Conservation (phyloP, 2,329 filamentous ascomycete genomes). For the Nemania sp. region DNA sequence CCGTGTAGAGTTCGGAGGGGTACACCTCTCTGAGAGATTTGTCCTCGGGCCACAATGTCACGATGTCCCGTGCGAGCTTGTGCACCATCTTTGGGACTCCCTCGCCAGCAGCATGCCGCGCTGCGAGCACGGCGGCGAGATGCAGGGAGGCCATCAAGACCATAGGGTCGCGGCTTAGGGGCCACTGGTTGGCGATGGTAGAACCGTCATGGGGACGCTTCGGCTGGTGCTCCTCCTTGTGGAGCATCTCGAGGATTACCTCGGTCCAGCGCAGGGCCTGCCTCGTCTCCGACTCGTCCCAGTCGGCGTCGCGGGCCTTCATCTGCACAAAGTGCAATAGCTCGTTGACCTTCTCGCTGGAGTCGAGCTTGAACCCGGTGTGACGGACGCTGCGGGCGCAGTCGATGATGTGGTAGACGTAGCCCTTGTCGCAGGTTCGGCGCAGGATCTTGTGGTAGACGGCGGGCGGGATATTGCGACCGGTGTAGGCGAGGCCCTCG, state of each 20-base stretch:
- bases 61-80: conserved; percentile 45
- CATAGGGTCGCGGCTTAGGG: conserved; percentile 50
- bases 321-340: conserved; percentile 47
- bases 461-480: conserved; percentile 43
- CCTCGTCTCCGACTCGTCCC: conserved; percentile 43
- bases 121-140: conserved; percentile 48
- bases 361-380: conserved; percentile 52
- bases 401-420: conserved; percentile 54
- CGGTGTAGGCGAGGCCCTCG: conserved; percentile 52
- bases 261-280: conserved; percentile 53
- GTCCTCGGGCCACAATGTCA: conserved; percentile 48
- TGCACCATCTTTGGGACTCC: conserved; percentile 42
- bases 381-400: conserved; percentile 51
- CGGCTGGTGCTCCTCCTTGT: conserved; percentile 48
- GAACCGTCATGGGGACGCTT: conserved; percentile 22
- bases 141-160: conserved; percentile 49
- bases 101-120: conserved; percentile 40
- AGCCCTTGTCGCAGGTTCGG: conserved; percentile 46
- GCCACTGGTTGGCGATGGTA: conserved; percentile 29
- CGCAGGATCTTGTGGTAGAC: conserved; percentile 49
- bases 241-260: conserved; percentile 54
- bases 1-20: conserved; percentile 39
- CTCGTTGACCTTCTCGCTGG: conserved; percentile 48
- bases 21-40: conserved; percentile 46
- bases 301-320: conserved; percentile 48